Evolutionary conservation across 2,329 filamentous ascomycete species (phyloP).

Genomic region (Fusarium xyrophilum): DNA sequence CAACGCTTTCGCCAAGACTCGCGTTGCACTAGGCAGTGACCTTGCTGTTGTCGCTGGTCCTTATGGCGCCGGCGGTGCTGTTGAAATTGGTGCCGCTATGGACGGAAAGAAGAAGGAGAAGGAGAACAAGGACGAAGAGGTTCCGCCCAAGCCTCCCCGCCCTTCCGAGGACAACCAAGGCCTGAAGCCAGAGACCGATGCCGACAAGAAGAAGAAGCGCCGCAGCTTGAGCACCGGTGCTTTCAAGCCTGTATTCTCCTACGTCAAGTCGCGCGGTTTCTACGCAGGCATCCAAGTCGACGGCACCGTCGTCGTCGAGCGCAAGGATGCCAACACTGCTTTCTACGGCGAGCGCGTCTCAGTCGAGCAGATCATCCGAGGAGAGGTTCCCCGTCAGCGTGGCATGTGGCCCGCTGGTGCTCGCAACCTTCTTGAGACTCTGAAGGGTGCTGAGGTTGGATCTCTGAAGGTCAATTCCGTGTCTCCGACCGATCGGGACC

Average conservation of each 20-base stretch:
- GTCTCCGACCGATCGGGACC: constrained; percentile 1
- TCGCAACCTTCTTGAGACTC: constrained; percentile 41
- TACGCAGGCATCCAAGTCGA: constrained; percentile 89
- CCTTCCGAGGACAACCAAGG: constrained; percentile 28
- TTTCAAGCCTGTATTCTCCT: constrained; percentile 61
- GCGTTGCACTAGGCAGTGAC: constrained; percentile 80
- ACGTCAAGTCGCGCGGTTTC: constrained; percentile 87
- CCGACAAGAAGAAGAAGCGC: constrained; percentile 40
- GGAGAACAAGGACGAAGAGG: constrained; percentile 50
- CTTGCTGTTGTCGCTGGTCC: constrained; percentile 75
- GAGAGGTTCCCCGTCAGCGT: constrained; percentile 44
- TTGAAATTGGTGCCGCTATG: constrained; percentile 62
- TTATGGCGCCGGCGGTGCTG: constrained; percentile 73
- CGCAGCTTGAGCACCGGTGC: constrained; percentile 43
- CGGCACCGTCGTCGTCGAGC: constrained; percentile 84
- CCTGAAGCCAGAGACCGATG: constrained; percentile 37
- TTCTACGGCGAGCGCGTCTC: constrained; percentile 75
- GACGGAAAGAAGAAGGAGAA: constrained; percentile 55
- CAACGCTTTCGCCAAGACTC: constrained; percentile 75
- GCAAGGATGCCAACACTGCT: constrained; percentile 84
- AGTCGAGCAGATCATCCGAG: constrained; percentile 57
- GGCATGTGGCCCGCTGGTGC: constrained; percentile 47
- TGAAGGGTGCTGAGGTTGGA: constrained; percentile 46
- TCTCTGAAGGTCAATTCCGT: constrained; percentile 28
- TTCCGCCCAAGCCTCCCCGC: constrained; percentile 14